These are phyloP conservation scores for Aspergillus ellipticus DNA, from an alignment of 495 filamentous ascomycete genomes.

Conservation along the genomic window DNA sequence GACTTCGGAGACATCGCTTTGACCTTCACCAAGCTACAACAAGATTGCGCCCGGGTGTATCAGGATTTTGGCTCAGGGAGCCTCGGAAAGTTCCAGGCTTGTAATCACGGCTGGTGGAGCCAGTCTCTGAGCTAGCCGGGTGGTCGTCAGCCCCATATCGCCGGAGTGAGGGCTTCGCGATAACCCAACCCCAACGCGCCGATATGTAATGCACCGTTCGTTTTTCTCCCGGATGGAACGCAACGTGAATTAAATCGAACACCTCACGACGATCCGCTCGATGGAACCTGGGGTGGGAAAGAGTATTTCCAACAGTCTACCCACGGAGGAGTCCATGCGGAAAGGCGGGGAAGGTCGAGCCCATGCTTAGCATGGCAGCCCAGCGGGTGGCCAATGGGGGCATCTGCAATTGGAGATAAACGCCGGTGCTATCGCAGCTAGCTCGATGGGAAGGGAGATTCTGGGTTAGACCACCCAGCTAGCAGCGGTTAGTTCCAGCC, in stretches of 20 bases:
- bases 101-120: no score
- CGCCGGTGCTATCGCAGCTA: background rate
- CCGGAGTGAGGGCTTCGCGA: no score
- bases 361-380: background rate
- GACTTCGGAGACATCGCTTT: no score
- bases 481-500: background rate
- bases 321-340: background rate
- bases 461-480: background rate
- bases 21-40: no score
- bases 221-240: no score
- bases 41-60: no score
- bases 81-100: no score
- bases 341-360: background rate
- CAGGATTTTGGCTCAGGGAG: no score
- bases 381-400: background rate
- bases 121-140: no score
- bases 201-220: no score
- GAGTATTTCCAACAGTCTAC: background rate
- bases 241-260: background rate
- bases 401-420: background rate
- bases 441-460: background rate
- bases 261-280: background rate
- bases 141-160: no score
- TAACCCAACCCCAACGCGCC: no score
- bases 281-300: background rate